These are phyloP conservation scores for Russula lepida DNA, from an alignment of 768 basidiomycete species.

Conservation along the genomic window DNA sequence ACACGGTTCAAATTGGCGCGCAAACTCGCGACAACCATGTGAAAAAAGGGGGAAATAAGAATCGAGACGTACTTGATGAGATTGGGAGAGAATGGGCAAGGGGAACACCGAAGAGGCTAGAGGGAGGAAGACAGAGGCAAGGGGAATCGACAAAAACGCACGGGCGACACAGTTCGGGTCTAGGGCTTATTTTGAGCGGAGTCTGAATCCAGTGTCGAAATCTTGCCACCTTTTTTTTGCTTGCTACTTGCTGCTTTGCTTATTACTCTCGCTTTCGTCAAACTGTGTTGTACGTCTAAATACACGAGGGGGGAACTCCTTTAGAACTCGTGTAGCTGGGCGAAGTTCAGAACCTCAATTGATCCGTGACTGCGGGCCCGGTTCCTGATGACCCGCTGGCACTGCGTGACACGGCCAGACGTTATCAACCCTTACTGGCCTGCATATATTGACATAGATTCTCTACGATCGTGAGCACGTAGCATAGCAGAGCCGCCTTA, in stretches of 20 bases:
- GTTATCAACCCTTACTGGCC: neutral
- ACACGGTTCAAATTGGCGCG: slow-evolving; percentile 3
- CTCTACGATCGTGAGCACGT: neutral
- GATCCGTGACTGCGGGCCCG: neutral
- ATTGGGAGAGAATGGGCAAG: slow-evolving; percentile 14
- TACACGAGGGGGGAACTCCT: neutral
- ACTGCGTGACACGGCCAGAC: neutral
- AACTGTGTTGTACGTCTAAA: neutral
- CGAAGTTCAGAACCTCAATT: neutral
- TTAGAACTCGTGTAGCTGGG: neutral
- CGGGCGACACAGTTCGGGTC: slow-evolving; percentile 16
- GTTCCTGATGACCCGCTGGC: neutral
- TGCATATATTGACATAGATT: neutral
- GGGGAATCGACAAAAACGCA: slow-evolving; percentile 19
- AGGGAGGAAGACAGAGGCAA: slow-evolving; percentile 13
- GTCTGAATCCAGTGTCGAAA: neutral
- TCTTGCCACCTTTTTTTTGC: slow-evolving; percentile 7
- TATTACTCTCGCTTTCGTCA: no score
- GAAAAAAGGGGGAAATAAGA: neutral
- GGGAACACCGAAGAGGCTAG: slow-evolving; percentile 13
- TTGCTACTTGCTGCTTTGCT: neutral
- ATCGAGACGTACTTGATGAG: slow-evolving; percentile 16
- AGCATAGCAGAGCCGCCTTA: neutral
- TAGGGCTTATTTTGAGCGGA: slow-evolving; percentile 19
- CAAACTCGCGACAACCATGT: neutral